Conservation (phyloP, 108 stramenopile species). For the Cyclotella sp. region DNA sequence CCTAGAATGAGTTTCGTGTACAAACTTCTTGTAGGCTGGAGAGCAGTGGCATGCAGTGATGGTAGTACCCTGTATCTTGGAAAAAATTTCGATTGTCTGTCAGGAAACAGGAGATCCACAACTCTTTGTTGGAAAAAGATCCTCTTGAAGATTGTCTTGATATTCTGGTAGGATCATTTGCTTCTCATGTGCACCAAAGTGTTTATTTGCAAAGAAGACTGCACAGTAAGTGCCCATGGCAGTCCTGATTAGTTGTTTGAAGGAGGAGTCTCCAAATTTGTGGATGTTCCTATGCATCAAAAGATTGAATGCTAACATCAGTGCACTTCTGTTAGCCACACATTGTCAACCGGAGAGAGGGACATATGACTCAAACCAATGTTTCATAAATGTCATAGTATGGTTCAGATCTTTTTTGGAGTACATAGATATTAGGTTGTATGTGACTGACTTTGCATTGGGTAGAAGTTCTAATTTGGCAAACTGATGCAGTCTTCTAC, state of each 20-base stretch:
- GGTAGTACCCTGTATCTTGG: too few relatives aligned
- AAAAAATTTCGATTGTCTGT: too few relatives aligned
- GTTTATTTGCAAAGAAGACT: not conserved
- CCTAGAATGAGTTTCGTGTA: too few relatives aligned
- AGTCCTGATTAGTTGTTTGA: not conserved
- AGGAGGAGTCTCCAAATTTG: not conserved
- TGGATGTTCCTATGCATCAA: not conserved
- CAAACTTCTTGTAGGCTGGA: too few relatives aligned
- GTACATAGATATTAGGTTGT: not conserved
- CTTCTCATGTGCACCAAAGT: not conserved
- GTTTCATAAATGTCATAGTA: not conserved
- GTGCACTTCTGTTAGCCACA: not conserved
- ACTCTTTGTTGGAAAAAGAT: not conserved
- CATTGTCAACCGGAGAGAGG: not conserved
- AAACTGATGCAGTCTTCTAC: not conserved
- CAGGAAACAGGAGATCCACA: too few relatives aligned
- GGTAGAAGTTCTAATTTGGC: not conserved
- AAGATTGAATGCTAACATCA: not conserved
- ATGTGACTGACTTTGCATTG: not conserved
- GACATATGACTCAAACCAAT: not conserved
- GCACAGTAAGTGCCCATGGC: too few relatives aligned
- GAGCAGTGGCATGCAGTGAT: too few relatives aligned
- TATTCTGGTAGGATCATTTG: not conserved
- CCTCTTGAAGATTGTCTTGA: not conserved
- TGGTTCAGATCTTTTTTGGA: slow-evolving; percentile 1